phyloP scores from a whole-genome alignment of 169 alveolate genomes.

The Plasmodium blacklocki region DNA sequence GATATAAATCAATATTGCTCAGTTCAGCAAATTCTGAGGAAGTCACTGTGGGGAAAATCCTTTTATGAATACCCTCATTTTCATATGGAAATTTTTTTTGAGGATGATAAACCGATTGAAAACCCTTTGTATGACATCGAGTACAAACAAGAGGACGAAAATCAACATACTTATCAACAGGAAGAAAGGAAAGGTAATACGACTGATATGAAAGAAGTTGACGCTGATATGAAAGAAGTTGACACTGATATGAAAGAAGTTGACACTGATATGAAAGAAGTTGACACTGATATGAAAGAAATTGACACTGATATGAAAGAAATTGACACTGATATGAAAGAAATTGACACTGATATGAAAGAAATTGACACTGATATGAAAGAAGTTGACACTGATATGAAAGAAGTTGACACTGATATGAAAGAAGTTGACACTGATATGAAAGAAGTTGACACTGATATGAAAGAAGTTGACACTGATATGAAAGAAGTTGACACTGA shows the following conservation, averaged over 20 bases:
- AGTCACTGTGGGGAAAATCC: neutral
- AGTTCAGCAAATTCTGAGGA: neutral
- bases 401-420: neutral
- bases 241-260: neutral
- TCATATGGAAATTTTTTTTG: slow-evolving; percentile 6
- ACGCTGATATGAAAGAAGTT: neutral
- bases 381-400: neutral
- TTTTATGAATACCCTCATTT: slow-evolving; percentile 41
- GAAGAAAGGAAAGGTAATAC: neutral
- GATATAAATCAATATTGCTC: neutral
- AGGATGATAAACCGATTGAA: slow-evolving; percentile 1
- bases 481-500: neutral
- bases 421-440: neutral
- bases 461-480: neutral
- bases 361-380: neutral
- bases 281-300: neutral
- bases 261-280: neutral
- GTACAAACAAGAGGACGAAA: neutral
- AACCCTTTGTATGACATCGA: neutral
- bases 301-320: neutral
- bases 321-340: neutral
- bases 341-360: neutral
- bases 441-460: neutral
- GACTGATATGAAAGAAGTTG: neutral
- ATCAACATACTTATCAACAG: neutral